phyloP scores from a whole-genome alignment of 768 basidiomycete species.

The Xanthoconium purpureum region DNA sequence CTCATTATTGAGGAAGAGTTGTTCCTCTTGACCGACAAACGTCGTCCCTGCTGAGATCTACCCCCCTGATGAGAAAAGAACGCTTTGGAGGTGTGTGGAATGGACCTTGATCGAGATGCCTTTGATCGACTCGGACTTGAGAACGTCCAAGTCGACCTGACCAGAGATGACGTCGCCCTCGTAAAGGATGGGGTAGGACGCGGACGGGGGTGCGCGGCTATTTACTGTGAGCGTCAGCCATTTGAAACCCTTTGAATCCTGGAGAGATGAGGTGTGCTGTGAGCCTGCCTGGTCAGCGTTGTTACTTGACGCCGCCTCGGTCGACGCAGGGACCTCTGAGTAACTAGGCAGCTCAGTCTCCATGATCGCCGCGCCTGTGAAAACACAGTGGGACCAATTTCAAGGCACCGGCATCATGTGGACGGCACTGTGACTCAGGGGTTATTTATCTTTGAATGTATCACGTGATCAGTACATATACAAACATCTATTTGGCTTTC shows the following conservation, averaged over 20 bases:
- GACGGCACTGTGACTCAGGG: constrained; percentile 10
- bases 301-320: neutral
- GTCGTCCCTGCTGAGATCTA: constrained; percentile 48
- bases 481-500: too few relatives aligned
- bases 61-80: neutral
- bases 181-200: constrained; percentile 44
- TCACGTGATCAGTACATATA: constrained; percentile 11
- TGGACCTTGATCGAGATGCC: constrained; percentile 46
- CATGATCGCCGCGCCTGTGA: neutral
- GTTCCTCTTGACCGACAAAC: constrained; percentile 54
- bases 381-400: too few relatives aligned
- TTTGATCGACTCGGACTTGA: constrained; percentile 49
- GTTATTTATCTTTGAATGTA: constrained; percentile 5
- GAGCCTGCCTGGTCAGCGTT: neutral
- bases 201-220: constrained; percentile 39
- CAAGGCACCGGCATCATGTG: too few relatives aligned
- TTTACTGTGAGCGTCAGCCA: constrained; percentile 48
- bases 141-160: constrained; percentile 47
- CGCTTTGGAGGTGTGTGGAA: neutral
- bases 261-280: constrained; percentile 42
- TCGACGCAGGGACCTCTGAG: constrained; percentile 8
- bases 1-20: constrained; percentile 42
- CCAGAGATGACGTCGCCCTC: constrained; percentile 51
- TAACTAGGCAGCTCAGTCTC: constrained; percentile 19
- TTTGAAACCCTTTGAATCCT: constrained; percentile 38